phyloP scores from a whole-genome alignment of 345 rosid species.

The Gossypium arboreum region DNA sequence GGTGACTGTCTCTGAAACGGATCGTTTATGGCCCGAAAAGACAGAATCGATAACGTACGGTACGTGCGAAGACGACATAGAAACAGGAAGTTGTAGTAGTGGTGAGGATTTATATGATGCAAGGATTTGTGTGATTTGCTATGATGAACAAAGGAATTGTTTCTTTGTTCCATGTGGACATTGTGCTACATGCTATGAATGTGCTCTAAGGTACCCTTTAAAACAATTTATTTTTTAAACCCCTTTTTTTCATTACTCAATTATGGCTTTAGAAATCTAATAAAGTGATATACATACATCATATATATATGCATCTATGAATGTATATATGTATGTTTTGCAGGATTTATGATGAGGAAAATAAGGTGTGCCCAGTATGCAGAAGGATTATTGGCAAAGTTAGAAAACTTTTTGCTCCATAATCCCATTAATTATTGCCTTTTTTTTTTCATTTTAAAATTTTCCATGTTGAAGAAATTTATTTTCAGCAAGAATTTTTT shows the following conservation, averaged over 20 bases:
- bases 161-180: conserved; percentile 63
- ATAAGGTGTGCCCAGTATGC: conserved; percentile 44
- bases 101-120: conserved; percentile 48
- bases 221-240: not conserved
- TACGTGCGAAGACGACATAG: conserved; percentile 35
- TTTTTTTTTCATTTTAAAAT: not conserved
- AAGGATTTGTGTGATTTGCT: conserved; percentile 50
- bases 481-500: not conserved
- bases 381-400: conserved; percentile 44
- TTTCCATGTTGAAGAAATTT: not conserved
- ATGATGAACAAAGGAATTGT: conserved; percentile 52
- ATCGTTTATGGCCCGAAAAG: conserved; percentile 8
- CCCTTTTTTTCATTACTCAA: not conserved
- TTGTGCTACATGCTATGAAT: conserved; percentile 51
- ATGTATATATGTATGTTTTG: not conserved
- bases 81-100: conserved; percentile 31
- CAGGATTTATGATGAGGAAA: conserved; percentile 45
- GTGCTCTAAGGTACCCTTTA: conserved; percentile 44
- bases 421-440: not conserved
- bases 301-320: not conserved
- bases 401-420: conserved; percentile 34
- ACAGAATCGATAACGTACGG: conserved; percentile 21
- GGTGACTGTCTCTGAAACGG: not conserved
- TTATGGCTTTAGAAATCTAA: not conserved
- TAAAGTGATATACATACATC: too few relatives aligned